phyloP scores from a whole-genome alignment of 148 eudicot species.

The Heliosperma pusillum region DNA sequence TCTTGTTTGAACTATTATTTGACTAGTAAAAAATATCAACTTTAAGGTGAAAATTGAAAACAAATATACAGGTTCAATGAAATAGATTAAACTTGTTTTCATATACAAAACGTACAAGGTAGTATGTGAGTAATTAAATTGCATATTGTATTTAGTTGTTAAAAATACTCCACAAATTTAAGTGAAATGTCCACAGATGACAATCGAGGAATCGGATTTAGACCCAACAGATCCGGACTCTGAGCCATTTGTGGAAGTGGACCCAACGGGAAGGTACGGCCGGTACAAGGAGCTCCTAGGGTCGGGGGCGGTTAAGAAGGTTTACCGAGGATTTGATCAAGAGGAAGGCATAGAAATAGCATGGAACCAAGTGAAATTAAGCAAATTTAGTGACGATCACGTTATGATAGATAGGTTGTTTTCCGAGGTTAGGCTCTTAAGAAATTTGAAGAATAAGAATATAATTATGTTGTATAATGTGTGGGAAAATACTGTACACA shows the following conservation, averaged over 20 bases:
- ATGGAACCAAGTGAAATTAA: conserved; percentile 78
- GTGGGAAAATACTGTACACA: conserved; percentile 47
- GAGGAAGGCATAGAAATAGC: conserved; percentile 91
- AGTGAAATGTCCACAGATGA: too few relatives aligned
- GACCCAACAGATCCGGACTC: conserved; percentile 16
- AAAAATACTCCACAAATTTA: too few relatives aligned
- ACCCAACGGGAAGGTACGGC: conserved; percentile 73
- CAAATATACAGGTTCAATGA: too few relatives aligned
- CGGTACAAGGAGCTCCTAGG: conserved; percentile 63
- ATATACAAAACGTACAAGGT: too few relatives aligned
- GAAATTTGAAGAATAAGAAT: conserved; percentile 52
- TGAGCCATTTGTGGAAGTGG: conserved; percentile 64
- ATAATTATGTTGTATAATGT: conserved; percentile 50
- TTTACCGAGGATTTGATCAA: conserved; percentile 77
- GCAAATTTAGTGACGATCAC: conserved; percentile 40
- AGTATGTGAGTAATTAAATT: too few relatives aligned
- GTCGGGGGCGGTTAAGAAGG: conserved; percentile 31
- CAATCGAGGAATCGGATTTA: too few relatives aligned
- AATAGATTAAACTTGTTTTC: too few relatives aligned
- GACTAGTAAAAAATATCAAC: too few relatives aligned
- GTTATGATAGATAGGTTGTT: conserved; percentile 50
- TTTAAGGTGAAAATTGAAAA: too few relatives aligned
- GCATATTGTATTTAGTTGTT: too few relatives aligned
- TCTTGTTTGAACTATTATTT: too few relatives aligned
- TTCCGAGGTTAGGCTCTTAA: conserved; percentile 58